Percentiles rank a stretch among this genome's conserved stretches.
phyloP scores from a whole-genome alignment of 345 rosid species.

The Clarkia xantiana region DNA sequence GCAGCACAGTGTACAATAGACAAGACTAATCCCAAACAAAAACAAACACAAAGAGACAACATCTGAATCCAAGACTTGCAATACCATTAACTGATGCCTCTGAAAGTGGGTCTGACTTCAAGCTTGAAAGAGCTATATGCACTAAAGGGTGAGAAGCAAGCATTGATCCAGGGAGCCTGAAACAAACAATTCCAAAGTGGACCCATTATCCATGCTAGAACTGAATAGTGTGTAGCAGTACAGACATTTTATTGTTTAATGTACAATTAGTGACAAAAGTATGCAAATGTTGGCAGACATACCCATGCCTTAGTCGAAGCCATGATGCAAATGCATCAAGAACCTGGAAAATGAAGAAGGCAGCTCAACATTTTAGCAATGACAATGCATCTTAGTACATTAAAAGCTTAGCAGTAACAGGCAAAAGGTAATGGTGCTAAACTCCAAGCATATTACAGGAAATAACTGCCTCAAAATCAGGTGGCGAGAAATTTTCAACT shows the following conservation, averaged over 20 bases:
- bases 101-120: conserved; percentile 69
- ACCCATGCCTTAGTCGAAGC: conserved; percentile 92
- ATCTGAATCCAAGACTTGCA: conserved; percentile 9
- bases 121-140: conserved; percentile 77
- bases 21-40: neutral
- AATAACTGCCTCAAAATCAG: too few relatives aligned
- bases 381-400: neutral
- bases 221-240: neutral
- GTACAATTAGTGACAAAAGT: neutral
- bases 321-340: conserved; percentile 98
- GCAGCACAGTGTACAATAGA: conserved; percentile 6
- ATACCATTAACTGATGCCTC: conserved; percentile 99
- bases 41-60: conserved; percentile 3
- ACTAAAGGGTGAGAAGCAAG: conserved; percentile 89
- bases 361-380: conserved; percentile 1
- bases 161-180: conserved; percentile 72
- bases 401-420: too few relatives aligned
- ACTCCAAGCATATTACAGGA: too few relatives aligned
- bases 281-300: conserved; percentile 14
- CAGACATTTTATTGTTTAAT: neutral
- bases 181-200: conserved; percentile 16
- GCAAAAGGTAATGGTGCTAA: too few relatives aligned
- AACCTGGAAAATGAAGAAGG: conserved; percentile 43
- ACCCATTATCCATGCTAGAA: conserved; percentile 1
- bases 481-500: too few relatives aligned